Evolutionary conservation across 371 early-diverging fungal species (phyloP).

Genomic region (Mucor sp.): DNA sequence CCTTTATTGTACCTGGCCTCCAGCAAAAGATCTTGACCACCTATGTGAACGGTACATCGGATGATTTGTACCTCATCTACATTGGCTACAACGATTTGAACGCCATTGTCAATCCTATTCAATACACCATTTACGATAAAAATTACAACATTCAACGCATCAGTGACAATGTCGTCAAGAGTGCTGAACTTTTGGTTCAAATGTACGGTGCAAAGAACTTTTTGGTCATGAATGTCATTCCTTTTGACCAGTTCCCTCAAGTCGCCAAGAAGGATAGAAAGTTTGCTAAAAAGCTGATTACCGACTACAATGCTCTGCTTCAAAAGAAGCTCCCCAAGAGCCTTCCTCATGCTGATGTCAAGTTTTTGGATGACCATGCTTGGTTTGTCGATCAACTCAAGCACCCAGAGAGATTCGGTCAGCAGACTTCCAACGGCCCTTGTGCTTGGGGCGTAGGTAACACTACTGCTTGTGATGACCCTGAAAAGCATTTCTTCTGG

Average conservation of each 20-base stretch:
- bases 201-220: slow-evolving; percentile 22
- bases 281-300: slow-evolving; percentile 6
- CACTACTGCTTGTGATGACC: slow-evolving; percentile 19
- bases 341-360: slow-evolving; percentile 9
- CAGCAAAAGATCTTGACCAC: slow-evolving; percentile 21
- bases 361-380: slow-evolving; percentile 21
- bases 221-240: slow-evolving; percentile 16
- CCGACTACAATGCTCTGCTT: slow-evolving; percentile 17
- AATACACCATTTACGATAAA: slow-evolving; percentile 20
- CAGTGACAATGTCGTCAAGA: slow-evolving; percentile 10
- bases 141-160: slow-evolving; percentile 13
- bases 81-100: slow-evolving; percentile 33
- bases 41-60: slow-evolving; percentile 12
- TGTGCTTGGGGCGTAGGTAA: slow-evolving; percentile 31
- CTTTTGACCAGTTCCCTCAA: slow-evolving; percentile 22
- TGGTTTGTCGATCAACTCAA: slow-evolving; percentile 13
- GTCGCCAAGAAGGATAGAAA: slow-evolving; percentile 9
- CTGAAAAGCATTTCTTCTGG: slow-evolving; percentile 23
- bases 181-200: slow-evolving; percentile 8
- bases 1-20: slow-evolving; percentile 20
- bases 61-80: slow-evolving; percentile 22
- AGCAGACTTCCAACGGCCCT: slow-evolving; percentile 18
- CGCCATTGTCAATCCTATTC: slow-evolving; percentile 21
- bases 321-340: slow-evolving; percentile 7
- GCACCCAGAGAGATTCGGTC: slow-evolving; percentile 9